Evolutionary conservation across 345 rosid species (phyloP).

Genomic region (Physaria fendleri): DNA sequence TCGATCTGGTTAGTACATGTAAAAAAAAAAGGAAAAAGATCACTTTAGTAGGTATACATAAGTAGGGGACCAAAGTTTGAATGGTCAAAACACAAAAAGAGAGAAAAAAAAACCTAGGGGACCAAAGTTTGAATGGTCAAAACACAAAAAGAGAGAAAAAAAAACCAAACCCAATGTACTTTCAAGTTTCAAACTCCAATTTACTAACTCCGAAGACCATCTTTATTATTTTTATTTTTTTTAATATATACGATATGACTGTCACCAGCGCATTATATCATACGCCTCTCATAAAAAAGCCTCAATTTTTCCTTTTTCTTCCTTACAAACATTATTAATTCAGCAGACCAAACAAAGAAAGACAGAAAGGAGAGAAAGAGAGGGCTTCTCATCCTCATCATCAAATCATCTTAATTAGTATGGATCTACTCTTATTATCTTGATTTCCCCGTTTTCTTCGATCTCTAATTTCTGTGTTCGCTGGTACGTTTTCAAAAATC

Average conservation of each 20-base stretch:
- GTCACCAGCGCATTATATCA: conserved; percentile 33
- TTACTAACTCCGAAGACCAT: conserved; percentile 26
- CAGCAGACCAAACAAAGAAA: conserved; percentile 11
- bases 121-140: conserved; percentile 32
- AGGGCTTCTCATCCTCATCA: conserved; percentile 12
- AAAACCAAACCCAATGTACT: conserved; percentile 32
- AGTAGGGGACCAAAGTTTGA: too few species aligned
- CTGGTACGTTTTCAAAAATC: conserved; percentile 1
- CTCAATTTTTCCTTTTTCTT: background rate
- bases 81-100: too few species aligned
- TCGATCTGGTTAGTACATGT: too few species aligned
- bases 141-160: conserved; percentile 25
- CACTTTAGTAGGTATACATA: conserved; percentile 1
- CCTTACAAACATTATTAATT: conserved; percentile 20
- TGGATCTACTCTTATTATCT: conserved; percentile 20
- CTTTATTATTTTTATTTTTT: background rate
- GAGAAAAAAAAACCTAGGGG: too few species aligned
- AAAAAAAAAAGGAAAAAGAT: background rate
- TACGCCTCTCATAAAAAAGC: conserved; percentile 19
- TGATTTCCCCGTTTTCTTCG: conserved; percentile 5
- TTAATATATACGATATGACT: conserved; percentile 23
- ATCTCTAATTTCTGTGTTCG: conserved; percentile 10
- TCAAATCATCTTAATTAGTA: conserved; percentile 1
- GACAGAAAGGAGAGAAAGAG: conserved; percentile 1
- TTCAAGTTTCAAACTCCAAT: conserved; percentile 35